These are phyloP conservation scores for Leishmania martiniquensis DNA, from an alignment of 208 protist genomes.

Conservation along the genomic window DNA sequence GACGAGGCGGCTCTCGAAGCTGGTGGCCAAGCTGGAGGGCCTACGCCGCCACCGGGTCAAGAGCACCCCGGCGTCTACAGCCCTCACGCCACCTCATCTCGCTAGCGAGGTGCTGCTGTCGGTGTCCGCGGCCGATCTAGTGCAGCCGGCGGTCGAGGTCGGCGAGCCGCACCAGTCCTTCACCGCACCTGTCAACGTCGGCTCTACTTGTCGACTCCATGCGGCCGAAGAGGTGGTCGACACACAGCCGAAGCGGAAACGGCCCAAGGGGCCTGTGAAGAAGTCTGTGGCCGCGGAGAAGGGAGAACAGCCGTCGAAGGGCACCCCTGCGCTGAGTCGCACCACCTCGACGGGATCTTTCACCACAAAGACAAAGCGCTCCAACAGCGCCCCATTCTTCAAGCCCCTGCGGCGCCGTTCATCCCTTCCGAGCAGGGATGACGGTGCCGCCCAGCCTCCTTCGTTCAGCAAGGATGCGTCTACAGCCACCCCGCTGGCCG, in stretches of 20 bases:
- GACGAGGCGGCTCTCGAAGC: not conserved
- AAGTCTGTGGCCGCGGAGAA: not conserved
- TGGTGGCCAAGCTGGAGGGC: constrained; percentile 5
- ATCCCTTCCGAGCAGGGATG: not conserved
- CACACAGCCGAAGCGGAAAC: not conserved
- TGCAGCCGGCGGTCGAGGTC: not conserved
- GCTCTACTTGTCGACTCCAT: not conserved
- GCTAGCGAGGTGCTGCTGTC: not conserved
- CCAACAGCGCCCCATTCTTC: not conserved
- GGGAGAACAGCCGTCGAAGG: not conserved
- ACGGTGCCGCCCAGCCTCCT: not conserved
- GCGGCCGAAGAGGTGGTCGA: not conserved
- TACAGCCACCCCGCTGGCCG: not conserved
- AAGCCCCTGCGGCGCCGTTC: not conserved
- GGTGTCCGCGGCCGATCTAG: not conserved
- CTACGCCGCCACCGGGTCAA: not conserved
- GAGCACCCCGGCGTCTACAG: not conserved
- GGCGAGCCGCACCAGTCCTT: not conserved
- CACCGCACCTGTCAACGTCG: not conserved
- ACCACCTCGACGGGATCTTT: not conserved
- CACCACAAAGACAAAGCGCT: not conserved
- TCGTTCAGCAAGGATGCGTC: not conserved
- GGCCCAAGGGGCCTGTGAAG: not conserved
- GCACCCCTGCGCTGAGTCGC: not conserved
- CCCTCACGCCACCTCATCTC: not conserved